These are phyloP conservation scores for Suillus hirtellus DNA, from an alignment of 768 basidiomycete species.

Conservation along the genomic window DNA sequence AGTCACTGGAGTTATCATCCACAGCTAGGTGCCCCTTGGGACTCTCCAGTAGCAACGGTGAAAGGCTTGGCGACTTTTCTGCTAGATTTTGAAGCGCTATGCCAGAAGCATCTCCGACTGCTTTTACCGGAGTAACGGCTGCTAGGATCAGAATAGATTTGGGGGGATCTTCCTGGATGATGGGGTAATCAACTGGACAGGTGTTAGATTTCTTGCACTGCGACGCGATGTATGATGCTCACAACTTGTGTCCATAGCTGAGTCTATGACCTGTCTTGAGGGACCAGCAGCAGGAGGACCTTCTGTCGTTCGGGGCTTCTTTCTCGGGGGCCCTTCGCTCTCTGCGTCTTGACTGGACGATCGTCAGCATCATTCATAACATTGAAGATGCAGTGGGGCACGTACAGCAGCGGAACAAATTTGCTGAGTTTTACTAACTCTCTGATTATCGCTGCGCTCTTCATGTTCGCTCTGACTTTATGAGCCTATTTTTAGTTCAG, in stretches of 20 bases:
- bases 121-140: neutral
- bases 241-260: slow-evolving; percentile 28
- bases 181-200: neutral
- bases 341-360: slow-evolving; percentile 20
- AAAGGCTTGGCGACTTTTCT: neutral
- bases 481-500: slow-evolving; percentile 17
- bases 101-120: neutral
- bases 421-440: slow-evolving; percentile 16
- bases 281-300: neutral
- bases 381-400: slow-evolving; percentile 7
- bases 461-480: slow-evolving; percentile 22
- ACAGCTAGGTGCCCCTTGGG: neutral
- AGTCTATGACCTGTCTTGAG: slow-evolving; percentile 11
- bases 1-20: slow-evolving; percentile 16
- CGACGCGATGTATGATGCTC: slow-evolving; percentile 21
- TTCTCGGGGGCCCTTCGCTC: neutral
- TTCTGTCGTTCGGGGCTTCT: neutral
- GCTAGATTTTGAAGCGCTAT: too few species aligned
- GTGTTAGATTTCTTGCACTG: neutral
- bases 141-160: neutral
- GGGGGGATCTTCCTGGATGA: neutral
- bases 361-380: slow-evolving; percentile 14
- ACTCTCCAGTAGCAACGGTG: neutral
- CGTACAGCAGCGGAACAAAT: neutral
- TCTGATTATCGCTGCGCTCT: slow-evolving; percentile 22